Percentiles rank a stretch among this genome's conserved stretches.
Evolutionary conservation across 306 rosid genomes (phyloP).

Genomic region (Quercus rubra): DNA sequence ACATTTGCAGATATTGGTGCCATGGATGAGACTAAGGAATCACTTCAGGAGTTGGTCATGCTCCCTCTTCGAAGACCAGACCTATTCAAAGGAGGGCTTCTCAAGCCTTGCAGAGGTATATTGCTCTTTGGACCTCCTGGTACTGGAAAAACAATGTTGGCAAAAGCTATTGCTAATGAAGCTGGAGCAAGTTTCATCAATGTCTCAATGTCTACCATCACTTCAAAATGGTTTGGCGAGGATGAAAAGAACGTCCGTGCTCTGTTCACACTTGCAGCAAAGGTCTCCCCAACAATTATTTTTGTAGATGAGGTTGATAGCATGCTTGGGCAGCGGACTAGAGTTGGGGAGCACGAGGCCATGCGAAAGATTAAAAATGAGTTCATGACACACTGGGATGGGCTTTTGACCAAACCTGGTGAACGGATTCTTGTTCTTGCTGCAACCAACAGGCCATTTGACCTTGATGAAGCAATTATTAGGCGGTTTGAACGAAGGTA

Average conservation of each 20-base stretch:
- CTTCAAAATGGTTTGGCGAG: conserved; percentile 73
- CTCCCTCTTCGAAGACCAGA: conserved; percentile 86
- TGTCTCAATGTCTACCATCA: conserved; percentile 76
- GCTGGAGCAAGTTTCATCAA: conserved; percentile 86
- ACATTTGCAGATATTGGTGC: conserved; percentile 83
- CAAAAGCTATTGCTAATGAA: conserved; percentile 82
- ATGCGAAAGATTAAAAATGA: conserved; percentile 83
- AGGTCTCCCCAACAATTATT: conserved; percentile 78
- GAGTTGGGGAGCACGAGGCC: conserved; percentile 72
- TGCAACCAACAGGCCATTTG: conserved; percentile 87
- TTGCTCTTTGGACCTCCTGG: conserved; percentile 91
- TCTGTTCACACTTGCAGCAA: conserved; percentile 71
- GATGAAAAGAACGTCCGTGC: conserved; percentile 80
- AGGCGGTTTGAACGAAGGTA: conserved; percentile 84
- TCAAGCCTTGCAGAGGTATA: conserved; percentile 77
- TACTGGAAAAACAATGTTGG: conserved; percentile 83
- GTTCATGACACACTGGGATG: conserved; percentile 88
- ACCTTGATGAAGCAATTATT: conserved; percentile 86
- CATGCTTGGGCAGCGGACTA: conserved; percentile 79
- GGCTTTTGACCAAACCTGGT: conserved; percentile 56
- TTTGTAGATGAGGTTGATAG: conserved; percentile 87
- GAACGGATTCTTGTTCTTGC: conserved; percentile 71
- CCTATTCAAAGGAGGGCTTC: conserved; percentile 68
- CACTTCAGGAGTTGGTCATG: conserved; percentile 81
- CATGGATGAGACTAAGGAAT: conserved; percentile 65